Percentiles rank a stretch among this genome's conserved stretches.
phyloP scores from a whole-genome alignment of 257 asterid genomes.

The Solanum microdontum region DNA sequence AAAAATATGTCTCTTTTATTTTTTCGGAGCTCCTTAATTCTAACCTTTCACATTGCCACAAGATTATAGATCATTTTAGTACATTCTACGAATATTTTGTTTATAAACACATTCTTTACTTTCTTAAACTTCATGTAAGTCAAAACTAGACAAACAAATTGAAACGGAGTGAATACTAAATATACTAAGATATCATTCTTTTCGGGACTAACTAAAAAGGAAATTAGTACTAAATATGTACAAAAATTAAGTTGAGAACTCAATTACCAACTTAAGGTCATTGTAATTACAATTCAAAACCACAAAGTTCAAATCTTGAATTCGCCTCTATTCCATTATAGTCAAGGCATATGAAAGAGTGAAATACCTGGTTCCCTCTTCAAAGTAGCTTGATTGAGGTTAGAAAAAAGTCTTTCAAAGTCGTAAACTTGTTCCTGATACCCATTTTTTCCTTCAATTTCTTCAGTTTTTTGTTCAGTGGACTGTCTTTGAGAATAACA shows the following conservation, averaged over 20 bases:
- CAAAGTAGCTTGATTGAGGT: conserved; percentile 67
- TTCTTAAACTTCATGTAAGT: background rate
- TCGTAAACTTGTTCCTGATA: conserved; percentile 19
- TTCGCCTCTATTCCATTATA: background rate
- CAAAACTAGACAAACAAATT: background rate
- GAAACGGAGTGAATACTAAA: background rate
- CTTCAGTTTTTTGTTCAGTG: conserved; percentile 18
- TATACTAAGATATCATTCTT: background rate
- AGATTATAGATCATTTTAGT: background rate
- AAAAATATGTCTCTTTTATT: background rate
- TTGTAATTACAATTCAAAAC: background rate
- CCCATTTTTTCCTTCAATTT: conserved; percentile 15
- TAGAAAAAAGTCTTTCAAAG: conserved; percentile 75
- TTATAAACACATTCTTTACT: background rate
- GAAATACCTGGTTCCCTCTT: conserved; percentile 73
- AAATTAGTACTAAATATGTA: background rate
- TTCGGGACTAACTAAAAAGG: background rate
- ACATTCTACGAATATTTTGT: background rate
- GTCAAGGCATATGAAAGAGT: background rate
- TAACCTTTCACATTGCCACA: background rate
- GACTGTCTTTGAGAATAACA: conserved; percentile 36
- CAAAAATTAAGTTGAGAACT: background rate
- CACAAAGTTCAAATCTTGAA: background rate
- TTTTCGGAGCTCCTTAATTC: background rate
- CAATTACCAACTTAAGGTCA: background rate